These are phyloP conservation scores for Alternaria arbusti DNA, from an alignment of 2,329 filamentous ascomycete species.

Conservation along the genomic window DNA sequence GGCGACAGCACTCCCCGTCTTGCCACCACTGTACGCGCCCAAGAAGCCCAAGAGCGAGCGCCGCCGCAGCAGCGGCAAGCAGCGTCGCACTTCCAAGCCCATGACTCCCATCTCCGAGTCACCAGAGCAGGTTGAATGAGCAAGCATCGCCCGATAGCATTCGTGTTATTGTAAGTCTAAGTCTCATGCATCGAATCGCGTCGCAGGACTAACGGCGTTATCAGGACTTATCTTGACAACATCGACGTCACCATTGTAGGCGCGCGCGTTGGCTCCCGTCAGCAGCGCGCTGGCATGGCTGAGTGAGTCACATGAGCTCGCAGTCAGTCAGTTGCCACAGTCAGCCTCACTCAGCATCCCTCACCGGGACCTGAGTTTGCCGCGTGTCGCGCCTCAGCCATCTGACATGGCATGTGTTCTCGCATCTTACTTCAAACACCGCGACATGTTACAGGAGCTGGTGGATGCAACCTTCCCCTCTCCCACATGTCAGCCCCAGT, in stretches of 20 bases:
- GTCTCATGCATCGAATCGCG: background rate
- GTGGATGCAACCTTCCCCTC: background rate
- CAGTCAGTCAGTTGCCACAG: background rate
- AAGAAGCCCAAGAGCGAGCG: constrained; percentile 51
- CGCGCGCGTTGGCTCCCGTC: constrained; percentile 12
- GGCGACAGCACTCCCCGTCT: constrained; percentile 45
- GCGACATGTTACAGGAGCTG: background rate
- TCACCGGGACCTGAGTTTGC: background rate
- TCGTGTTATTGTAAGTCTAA: constrained; percentile 11
- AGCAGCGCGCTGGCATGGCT: constrained; percentile 5
- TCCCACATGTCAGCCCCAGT: background rate
- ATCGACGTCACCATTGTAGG: constrained; percentile 15
- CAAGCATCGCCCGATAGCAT: background rate
- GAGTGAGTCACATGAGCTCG: constrained; percentile 16
- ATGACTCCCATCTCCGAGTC: constrained; percentile 53
- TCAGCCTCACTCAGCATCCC: constrained; percentile 2
- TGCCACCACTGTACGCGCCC: constrained; percentile 48
- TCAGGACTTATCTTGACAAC: constrained; percentile 13
- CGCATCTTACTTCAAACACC: background rate
- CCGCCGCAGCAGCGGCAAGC: constrained; percentile 50
- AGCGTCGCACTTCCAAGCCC: constrained; percentile 48
- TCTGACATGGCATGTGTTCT: background rate
- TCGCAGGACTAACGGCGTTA: constrained; percentile 5
- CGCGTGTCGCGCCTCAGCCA: constrained; percentile 2
- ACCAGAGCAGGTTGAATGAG: constrained; percentile 48